Evolutionary conservation across 2,329 filamentous ascomycete genomes (phyloP), one percentile per base, ranked within the genome.

Genomic region (Lomentospora prolificans): DNA sequence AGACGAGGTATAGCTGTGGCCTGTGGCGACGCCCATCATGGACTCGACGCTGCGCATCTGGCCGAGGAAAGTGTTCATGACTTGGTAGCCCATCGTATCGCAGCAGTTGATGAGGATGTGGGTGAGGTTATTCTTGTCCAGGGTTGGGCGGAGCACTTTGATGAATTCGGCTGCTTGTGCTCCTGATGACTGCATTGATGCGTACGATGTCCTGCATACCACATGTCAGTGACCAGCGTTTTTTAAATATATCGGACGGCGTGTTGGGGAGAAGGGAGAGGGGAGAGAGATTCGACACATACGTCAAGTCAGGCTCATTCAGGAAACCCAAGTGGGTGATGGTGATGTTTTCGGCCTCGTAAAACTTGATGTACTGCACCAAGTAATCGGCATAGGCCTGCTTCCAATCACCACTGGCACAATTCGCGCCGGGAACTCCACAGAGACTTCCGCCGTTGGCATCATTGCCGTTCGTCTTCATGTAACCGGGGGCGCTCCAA

Each of bases 401-500:
- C 54, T 67, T 70, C 75, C 75, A 78, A 58, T 75, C 70, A 3
- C 73, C 74, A 14, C 64, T 67, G 4, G 64, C 60, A 57, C 74
- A 77, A 5, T 57, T 65, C 19, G 69, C 64, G 14, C 65, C 64
- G 57, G 66, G 63, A 33, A 74, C 73, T 48, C 75, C 74, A 58
- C 75, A 77, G 0, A 78, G 63, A 51, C 67, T 71, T 1, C 75
- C 74, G 1, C 74, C 72, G 57, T 73, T 68, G 12, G 31, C 33
- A 53, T 53, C 51, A n/a, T 53, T 41, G 10, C 64, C 63, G 55
- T 76, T 77, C 4, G 70, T 76, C 67, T 78, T 77, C 75, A 79
- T 78, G 61, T 71, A 78, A 0, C 72, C 73, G 0, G 74, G 75
- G 0, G 75, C 75, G 57, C 70, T 73, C 75, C 75, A 79, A 0